Evolutionary conservation across 2,329 filamentous ascomycete genomes (phyloP).

Genomic region (Arthroderma uncinatum): DNA sequence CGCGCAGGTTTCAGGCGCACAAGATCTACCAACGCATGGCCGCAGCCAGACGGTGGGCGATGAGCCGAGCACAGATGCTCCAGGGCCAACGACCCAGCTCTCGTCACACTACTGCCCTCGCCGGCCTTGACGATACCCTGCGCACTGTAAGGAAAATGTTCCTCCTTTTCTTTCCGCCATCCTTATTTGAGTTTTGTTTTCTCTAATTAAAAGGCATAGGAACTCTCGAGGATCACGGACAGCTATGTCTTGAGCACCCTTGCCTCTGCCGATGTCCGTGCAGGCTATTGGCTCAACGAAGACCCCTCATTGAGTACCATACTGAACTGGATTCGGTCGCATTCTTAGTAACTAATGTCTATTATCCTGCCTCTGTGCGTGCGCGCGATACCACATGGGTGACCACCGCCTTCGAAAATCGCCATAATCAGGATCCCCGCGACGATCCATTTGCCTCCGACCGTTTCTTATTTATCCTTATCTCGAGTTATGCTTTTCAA

Average conservation of each 20-base stretch:
- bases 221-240: conserved; percentile 48
- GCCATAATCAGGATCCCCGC: background rate
- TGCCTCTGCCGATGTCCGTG: conserved; percentile 43
- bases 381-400: background rate
- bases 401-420: background rate
- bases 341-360: conserved; percentile 13
- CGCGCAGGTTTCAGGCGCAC: conserved; percentile 51
- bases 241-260: conserved; percentile 46
- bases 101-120: conserved; percentile 39
- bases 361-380: background rate
- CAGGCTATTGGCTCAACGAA: conserved; percentile 51
- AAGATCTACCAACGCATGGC: conserved; percentile 49
- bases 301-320: conserved; percentile 47
- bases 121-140: conserved; percentile 39
- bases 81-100: conserved; percentile 40
- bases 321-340: conserved; percentile 34
- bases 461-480: background rate
- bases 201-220: conserved; percentile 35
- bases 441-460: background rate
- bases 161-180: background rate
- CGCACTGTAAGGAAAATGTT: conserved; percentile 34
- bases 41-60: conserved; percentile 49
- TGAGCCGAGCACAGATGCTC: conserved; percentile 41
- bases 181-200: conserved; percentile 5
- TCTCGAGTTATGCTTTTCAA: background rate